Evolutionary conservation across 306 rosid species (phyloP), one percentile per base, ranked within the genome.

Genomic region (Glycyrrhiza uralensis): DNA sequence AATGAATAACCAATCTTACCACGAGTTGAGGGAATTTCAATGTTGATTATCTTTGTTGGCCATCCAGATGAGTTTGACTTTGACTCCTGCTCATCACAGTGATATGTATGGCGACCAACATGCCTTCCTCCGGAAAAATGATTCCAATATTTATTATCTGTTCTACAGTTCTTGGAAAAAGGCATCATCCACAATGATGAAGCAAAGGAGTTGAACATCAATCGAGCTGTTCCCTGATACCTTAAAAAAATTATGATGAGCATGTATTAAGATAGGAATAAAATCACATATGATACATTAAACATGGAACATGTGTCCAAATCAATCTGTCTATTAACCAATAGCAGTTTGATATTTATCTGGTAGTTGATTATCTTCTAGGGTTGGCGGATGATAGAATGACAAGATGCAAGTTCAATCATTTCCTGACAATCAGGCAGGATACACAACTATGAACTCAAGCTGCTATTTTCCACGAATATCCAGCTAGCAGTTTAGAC

Each of bases 101-200:
- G 90, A 85, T 89, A 94, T 24, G 73, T 77, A 9, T 77, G 85
- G 71, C 49, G 76, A 51, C 71, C 71, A 55, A 26, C 81, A 54
- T 49, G 80, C 51, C 45, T 70, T 49, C 28, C 78, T 76, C 81
- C 85, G 52, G 89, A 85, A 69, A 91, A 85, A 78, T 94, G 97
- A 74, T 81, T 91, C 59, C 72, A 80, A 74, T 89, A 91, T 68
- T 71, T 78, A 76, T 81, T 75, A 58, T 91, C 89, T 61, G 81
- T 81, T 80, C 87, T 91, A 66, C 99, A 94, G 80, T 91, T 65
- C 91, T 87, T 84, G 52, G 99, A 94, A 87, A 91, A 85, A 33
- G 99, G 99, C 96, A 89, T 38, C 99, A 94, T 91, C 99, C 99
- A 94, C 75, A 89, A 49, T 24, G 99, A 77, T 56, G 99, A 94